Evolutionary conservation across 345 rosid genomes (phyloP), one percentile per base, ranked within the genome.

Genomic region (Eutrema yunnanense): DNA sequence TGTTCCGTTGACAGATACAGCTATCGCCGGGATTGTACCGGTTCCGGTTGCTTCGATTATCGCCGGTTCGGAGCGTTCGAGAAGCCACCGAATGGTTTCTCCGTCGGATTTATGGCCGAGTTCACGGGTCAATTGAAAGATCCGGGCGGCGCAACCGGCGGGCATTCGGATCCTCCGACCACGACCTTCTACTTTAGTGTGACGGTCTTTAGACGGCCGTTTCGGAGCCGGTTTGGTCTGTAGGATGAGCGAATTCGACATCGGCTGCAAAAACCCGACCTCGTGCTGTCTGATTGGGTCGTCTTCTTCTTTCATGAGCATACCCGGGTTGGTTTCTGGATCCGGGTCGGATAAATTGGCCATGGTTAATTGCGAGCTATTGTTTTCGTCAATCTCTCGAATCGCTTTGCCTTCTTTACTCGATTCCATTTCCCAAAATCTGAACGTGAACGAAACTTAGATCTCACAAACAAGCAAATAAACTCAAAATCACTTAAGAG

Each of bases 121-220:
- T 65, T 92, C 92, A 34, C 88, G 81, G 10, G 95, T 90, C 49
- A 88, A 74, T n/a, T 90, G 97, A 67, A 90, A 90, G 51, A 89
- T 72, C 85, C 96, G 84, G n/a, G 92, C 89, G 30, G 93, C 93
- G 60, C 92, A 91, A 4, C 86, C 63, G 37, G 89, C 86, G 0
- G 96, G 93, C 71, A 92, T 84, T 59, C 93, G 86, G 59, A 89
- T 74, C 77, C 96, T 81, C 49, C 93, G 84, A 42, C 97, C 97
- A 4, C 93, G 92, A 38, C 97, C 97, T 62, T 91, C 96, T 5
- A 91, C 97, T 73, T 91, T 91, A 0, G 93, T 85, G 82, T 92
- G 97, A 29, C 96, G 87, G 80, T 92, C 97, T 69, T 82, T 89
- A 0, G 85, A 60, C 6, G 83, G 74, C 12, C 84, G 74, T 64